Conservation (phyloP, 2,329 filamentous ascomycete genomes). For the Fusarium dimerum region DNA sequence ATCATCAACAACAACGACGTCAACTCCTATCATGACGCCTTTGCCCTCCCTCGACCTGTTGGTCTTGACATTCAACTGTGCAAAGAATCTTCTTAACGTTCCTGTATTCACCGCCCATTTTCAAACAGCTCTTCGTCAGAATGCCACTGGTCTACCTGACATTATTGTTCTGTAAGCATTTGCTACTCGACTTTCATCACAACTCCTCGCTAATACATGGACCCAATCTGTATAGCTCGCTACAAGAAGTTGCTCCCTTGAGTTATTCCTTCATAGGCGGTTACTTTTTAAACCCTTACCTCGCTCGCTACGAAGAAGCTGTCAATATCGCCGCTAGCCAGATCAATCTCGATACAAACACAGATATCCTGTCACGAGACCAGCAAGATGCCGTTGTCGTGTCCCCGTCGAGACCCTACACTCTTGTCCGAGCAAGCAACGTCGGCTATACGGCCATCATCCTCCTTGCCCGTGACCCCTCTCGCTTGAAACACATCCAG, state of each 20-base stretch:
- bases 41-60: slow-evolving; percentile 66
- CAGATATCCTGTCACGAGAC: neutral
- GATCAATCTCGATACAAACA: slow-evolving; percentile 10
- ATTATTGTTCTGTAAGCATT: slow-evolving; percentile 58
- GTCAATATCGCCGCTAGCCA: slow-evolving; percentile 61
- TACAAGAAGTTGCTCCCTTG: slow-evolving; percentile 90
- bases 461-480: slow-evolving; percentile 71
- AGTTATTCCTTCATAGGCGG: slow-evolving; percentile 83
- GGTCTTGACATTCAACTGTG: slow-evolving; percentile 89
- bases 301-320: slow-evolving; percentile 69
- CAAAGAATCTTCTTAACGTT: slow-evolving; percentile 67
- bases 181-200: slow-evolving; percentile 10
- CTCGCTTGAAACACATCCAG: slow-evolving; percentile 65
- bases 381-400: slow-evolving; percentile 4
- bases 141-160: slow-evolving; percentile 50
- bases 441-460: slow-evolving; percentile 89
- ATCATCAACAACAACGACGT: slow-evolving; percentile 5
- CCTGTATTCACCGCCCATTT: slow-evolving; percentile 72
- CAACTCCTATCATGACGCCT: slow-evolving; percentile 36
- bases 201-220: neutral
- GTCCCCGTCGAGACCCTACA: slow-evolving; percentile 54
- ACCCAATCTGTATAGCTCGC: slow-evolving; percentile 52
- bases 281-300: slow-evolving; percentile 75
- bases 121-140: slow-evolving; percentile 57
- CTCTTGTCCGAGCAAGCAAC: slow-evolving; percentile 69